Evolutionary conservation across 352 stramenopile genomes (phyloP).

Genomic region (Achlya hypogyna): DNA sequence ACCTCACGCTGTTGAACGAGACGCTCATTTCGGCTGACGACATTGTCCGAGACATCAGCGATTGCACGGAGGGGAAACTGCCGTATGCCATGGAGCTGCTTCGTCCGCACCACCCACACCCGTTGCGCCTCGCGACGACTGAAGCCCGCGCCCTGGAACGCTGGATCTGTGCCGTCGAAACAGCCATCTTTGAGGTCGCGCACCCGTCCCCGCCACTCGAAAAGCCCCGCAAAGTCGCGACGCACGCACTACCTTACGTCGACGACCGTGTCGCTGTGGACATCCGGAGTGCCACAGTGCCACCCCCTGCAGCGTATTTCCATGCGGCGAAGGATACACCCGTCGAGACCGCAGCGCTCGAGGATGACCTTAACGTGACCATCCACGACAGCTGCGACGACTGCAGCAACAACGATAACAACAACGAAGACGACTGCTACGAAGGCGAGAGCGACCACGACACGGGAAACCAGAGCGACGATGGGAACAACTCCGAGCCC

Average conservation of each 20-base stretch:
- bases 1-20: slow-evolving; percentile 29
- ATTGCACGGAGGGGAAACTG: slow-evolving; percentile 25
- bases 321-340: background rate
- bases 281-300: slow-evolving; percentile 21
- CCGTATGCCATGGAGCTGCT: slow-evolving; percentile 49
- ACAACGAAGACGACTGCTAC: slow-evolving; percentile 29
- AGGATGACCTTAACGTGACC: no score
- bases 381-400: background rate
- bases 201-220: background rate
- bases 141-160: slow-evolving; percentile 29
- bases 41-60: slow-evolving; percentile 41
- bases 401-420: slow-evolving; percentile 19
- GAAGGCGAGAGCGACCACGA: slow-evolving; percentile 24
- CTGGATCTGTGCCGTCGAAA: slow-evolving; percentile 40
- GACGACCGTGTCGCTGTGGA: slow-evolving; percentile 7
- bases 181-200: slow-evolving; percentile 30
- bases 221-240: background rate
- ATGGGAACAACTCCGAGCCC: slow-evolving; percentile 1
- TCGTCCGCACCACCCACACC: slow-evolving; percentile 14
- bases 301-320: background rate
- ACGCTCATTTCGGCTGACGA: slow-evolving; percentile 43
- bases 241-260: background rate
- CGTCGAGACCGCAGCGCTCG: background rate
- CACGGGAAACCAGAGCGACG: no score
- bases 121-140: slow-evolving; percentile 33